Base-by-base conservation (phyloP, 768 basidiomycete species). In the Exsudoporus frostii region DNA sequence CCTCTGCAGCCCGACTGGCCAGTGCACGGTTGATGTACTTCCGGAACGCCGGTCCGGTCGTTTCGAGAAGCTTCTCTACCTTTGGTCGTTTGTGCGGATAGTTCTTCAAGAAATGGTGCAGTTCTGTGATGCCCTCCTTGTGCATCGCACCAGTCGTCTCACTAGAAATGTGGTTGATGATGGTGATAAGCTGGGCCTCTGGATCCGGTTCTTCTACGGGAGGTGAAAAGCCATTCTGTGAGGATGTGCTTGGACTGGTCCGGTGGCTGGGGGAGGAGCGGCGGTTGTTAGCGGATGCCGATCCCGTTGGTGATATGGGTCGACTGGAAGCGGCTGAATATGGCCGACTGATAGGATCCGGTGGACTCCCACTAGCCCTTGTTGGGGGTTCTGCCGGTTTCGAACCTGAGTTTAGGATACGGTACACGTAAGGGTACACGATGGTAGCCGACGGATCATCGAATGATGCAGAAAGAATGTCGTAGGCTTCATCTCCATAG, bases 361-460 rank as follows among this genome's bases (percentile, higher is more conserved):
- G 67, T 37, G 61, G 62, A 39, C 67, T 63, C 43, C 62, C 56
- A 46, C 59, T 53, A 33, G 60, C 29, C 48, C 64, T 61, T 48
- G 57, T n/a, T 27, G 57, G 47, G 32, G 70, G 63, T 19, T 66
- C 71, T 24, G 79, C 77, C 19, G 71, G 68, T 44, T 76, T 75
- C 17, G 80, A 70, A 46, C 73, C 78, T 2, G 90, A 83, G 64
- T 94, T 94, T 25, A 95, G 76, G 52, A 95, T 93, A 32, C 92
- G 84, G 68, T 92, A 93, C 39, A 97, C 92, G 62, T 96, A 97
- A 29, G 92, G 92, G 67, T 96, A 96, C 19, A 96, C 93, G 58
- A 95, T 95, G 8, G 92, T 93, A n/a, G 90, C 92, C 7, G 93
- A 95, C n/a, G 93, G 90, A 66, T 94, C 92, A 59, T 96, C 95